These are phyloP conservation scores for Dendrobium catenatum DNA, from an alignment of 106 monocot species.

Conservation along the genomic window DNA sequence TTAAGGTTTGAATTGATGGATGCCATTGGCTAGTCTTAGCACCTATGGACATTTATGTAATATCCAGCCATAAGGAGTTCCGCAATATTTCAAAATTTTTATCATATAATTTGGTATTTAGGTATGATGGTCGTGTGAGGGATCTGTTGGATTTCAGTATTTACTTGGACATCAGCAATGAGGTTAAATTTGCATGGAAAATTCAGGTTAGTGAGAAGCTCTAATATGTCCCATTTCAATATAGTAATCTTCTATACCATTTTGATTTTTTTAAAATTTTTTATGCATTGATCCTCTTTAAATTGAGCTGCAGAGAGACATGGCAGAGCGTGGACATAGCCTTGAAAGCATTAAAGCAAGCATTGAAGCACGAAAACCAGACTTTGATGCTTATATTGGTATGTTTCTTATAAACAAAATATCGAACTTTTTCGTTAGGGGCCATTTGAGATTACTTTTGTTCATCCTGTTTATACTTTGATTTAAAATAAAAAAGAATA, in stretches of 20 bases:
- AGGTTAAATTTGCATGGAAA: conserved; percentile 99
- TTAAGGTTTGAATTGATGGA: no score
- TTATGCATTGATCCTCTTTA: not conserved
- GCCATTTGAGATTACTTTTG: no score
- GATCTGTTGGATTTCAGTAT: conserved; percentile 99
- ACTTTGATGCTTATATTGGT: conserved; percentile 98
- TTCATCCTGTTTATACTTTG: no score
- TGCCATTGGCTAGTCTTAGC: no score
- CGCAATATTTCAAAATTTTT: no score
- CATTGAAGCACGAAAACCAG: conserved; percentile 87
- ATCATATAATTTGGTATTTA: not conserved
- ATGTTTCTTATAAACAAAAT: conserved; percentile 2
- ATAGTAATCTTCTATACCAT: no score
- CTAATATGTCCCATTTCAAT: not conserved
- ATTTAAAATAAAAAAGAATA: no score
- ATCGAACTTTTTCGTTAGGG: no score
- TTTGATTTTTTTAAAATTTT: no score
- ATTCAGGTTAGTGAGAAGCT: conserved; percentile 54
- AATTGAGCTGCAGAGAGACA: conserved; percentile 62
- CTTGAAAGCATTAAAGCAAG: conserved; percentile 99
- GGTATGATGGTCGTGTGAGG: conserved; percentile 86
- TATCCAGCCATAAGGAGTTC: no score
- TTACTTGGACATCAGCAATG: conserved; percentile 98
- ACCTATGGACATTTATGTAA: no score
- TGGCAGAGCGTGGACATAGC: conserved; percentile 97